Base-by-base conservation (phyloP, 495 filamentous ascomycete genomes). In the Cladorrhinum samala region DNA sequence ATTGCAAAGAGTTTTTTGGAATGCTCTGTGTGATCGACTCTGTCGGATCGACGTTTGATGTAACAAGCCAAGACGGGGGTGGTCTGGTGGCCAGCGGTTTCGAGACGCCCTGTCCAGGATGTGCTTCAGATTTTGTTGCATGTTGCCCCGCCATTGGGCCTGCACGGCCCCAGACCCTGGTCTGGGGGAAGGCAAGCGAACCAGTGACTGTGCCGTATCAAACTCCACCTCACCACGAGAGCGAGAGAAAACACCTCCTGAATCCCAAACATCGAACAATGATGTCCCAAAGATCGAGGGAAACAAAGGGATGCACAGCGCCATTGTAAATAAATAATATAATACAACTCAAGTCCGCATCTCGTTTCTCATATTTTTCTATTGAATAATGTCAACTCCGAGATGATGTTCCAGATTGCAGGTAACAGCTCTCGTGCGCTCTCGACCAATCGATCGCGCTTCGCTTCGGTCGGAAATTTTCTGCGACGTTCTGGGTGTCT, bases 31-130 rank as follows among this genome's bases (percentile, higher is more conserved):
- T 60, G 52, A 55, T 58, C 54, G 43, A 8, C 50, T 38, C 9
- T 62, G 64, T 67, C 64, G 61, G 64, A 67, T 67, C 64, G 64
- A 24, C 64, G 56, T 24, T n/a, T 33, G 64, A 67, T 64, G 64
- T 50, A 59, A 67, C 64, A 58, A 17, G 33, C 50, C 36, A 44
- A 58, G 61, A 61, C 64, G 50, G 59, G 58, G 52, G 52, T 37
- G 38, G 45, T 55, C 46, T 58, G 52, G 52, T 37, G 38, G 45
- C 52, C 46, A 42, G 38, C 24, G n/a, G 38, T 21, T 36, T 53
- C 50, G 60, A 62, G 60, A 56, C 56, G 50, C 50, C n/a, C 8
- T 2, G 60, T 47, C 60, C 52, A 25, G 63, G 58, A 52, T 52
- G 51, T 54, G 59, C 54, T 45, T 56, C 59, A 58, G 30, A 55